These are phyloP conservation scores for Xylogone sp. DNA, from an alignment of 2,329 filamentous ascomycete species.

Conservation along the genomic window DNA sequence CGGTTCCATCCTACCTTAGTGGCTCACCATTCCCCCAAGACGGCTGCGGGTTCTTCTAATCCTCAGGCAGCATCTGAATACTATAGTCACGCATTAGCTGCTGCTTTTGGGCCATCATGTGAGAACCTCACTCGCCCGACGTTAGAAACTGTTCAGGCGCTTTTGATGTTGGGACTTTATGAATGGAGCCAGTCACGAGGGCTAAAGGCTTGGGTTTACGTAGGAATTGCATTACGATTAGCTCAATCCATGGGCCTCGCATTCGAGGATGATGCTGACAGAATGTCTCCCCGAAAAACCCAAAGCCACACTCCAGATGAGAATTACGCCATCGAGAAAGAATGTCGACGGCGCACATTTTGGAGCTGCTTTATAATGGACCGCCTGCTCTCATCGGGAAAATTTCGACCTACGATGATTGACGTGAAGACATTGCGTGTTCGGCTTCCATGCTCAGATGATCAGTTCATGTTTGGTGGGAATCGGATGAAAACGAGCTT, in stretches of 20 bases:
- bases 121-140: conserved; percentile 47
- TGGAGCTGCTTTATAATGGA: conserved; percentile 74
- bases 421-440: conserved; percentile 56
- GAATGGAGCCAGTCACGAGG: conserved; percentile 66
- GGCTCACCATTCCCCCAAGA: conserved; percentile 35
- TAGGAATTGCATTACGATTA: conserved; percentile 56
- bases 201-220: conserved; percentile 60
- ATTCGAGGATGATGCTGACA: conserved; percentile 45
- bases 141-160: conserved; percentile 61
- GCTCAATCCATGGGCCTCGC: conserved; percentile 59
- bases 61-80: conserved; percentile 58
- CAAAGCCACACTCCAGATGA: conserved; percentile 24
- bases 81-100: conserved; percentile 57
- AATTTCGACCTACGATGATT: conserved; percentile 56
- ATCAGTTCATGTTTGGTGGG: conserved; percentile 58
- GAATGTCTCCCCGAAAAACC: conserved; percentile 25
- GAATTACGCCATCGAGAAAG: conserved; percentile 50
- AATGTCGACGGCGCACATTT: conserved; percentile 65
- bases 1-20: conserved; percentile 63
- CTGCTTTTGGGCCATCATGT: conserved; percentile 44
- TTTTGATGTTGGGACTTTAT: conserved; percentile 68
- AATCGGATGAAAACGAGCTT: conserved; percentile 51
- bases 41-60: conserved; percentile 30
- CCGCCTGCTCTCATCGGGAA: conserved; percentile 63
- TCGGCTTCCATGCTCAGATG: conserved; percentile 64